These are phyloP conservation scores for Sanghuangporus baumii DNA, from an alignment of 1,284 basidiomycete species.

Conservation along the genomic window DNA sequence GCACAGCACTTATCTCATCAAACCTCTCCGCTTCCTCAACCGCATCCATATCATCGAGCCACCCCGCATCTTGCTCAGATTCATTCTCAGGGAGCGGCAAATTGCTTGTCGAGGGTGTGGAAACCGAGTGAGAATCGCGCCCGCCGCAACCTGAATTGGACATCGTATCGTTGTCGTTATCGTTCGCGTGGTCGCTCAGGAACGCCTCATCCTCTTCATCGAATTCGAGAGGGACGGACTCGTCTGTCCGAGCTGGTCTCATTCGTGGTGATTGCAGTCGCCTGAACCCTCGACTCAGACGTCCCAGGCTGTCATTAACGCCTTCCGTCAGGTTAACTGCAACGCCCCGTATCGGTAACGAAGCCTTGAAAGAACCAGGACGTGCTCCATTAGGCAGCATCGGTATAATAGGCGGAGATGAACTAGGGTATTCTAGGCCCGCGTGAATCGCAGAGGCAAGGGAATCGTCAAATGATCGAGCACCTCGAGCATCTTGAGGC, in stretches of 20 bases:
- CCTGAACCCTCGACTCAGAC: constrained; percentile 49
- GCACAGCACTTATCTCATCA: constrained; percentile 53
- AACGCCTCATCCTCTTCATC: constrained; percentile 71
- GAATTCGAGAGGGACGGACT: constrained; percentile 55
- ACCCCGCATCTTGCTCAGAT: constrained; percentile 37
- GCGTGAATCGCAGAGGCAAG: constrained; percentile 67
- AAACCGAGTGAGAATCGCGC: constrained; percentile 28
- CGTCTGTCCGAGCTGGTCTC: constrained; percentile 24
- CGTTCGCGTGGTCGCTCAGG: constrained; percentile 15
- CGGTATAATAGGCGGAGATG: constrained; percentile 51
- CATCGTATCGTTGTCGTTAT: constrained; percentile 22
- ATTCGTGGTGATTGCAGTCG: constrained; percentile 37
- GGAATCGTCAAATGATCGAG: constrained; percentile 66
- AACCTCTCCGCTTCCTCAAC: constrained; percentile 63
- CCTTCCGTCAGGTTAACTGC: constrained; percentile 47
- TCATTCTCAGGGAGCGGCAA: constrained; percentile 47
- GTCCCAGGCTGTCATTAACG: constrained; percentile 49
- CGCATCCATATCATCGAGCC: constrained; percentile 49
- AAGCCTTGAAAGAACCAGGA: constrained; percentile 40
- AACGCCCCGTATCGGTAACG: constrained; percentile 53
- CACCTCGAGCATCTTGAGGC: constrained; percentile 33
- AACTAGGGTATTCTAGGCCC: constrained; percentile 49
- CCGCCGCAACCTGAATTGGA: constrained; percentile 28
- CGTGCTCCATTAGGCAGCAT: constrained; percentile 70
- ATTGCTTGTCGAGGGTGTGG: constrained; percentile 35